Evolutionary conservation across 2,329 filamentous ascomycete species (phyloP), one percentile per base, ranked within the genome.

Genomic region (Didymosphaeria variabile): DNA sequence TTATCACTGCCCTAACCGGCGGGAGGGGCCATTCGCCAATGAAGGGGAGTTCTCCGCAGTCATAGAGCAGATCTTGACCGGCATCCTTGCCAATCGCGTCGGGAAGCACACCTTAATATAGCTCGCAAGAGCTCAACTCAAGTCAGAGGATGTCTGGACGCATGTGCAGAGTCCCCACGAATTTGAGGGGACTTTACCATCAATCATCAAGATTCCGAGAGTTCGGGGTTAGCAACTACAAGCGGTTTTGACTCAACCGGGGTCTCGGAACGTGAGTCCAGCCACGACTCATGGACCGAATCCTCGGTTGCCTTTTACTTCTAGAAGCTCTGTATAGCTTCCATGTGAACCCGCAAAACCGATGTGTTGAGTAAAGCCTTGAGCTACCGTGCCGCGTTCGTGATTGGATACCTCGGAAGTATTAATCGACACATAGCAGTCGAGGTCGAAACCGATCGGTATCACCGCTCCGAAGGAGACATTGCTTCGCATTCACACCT

Each of bases 1-100:
- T 10, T 31, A 54, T 44, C 51, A 42, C 31, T 54, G n/a, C 50
- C 50, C 40, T 26, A 54, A 54, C 23, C 21, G 31, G 23, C 38
- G 23, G 51, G 21, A 23, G 34, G 5, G 23, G 44, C 21, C n/a
- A 29, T 19, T 42, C 12, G 26, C 51, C 36, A 44, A 54, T 54
- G 13, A 17, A 42, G 31, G n/a, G 34, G 17, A 15, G 19, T 4
- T 31, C 36, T n/a, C 7, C 26, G 29, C 29, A n/a, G 15, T 40
- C 17, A 17, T 8, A 40, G 38, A 15, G 4, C 17, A 19, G 17
- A 19, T n/a, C 38, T 40, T 40, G 38, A 40, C 38, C 15, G 6
- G 19, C 36, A 31, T 23, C 17, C 31, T 40, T 40, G 46, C 10
- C 15, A 17, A 36, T 36, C 1, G 2, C 36, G 5, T 23, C 19